Evolutionary conservation across 2,329 filamentous ascomycete species (phyloP).

Genomic region (Ustulina deusta): DNA sequence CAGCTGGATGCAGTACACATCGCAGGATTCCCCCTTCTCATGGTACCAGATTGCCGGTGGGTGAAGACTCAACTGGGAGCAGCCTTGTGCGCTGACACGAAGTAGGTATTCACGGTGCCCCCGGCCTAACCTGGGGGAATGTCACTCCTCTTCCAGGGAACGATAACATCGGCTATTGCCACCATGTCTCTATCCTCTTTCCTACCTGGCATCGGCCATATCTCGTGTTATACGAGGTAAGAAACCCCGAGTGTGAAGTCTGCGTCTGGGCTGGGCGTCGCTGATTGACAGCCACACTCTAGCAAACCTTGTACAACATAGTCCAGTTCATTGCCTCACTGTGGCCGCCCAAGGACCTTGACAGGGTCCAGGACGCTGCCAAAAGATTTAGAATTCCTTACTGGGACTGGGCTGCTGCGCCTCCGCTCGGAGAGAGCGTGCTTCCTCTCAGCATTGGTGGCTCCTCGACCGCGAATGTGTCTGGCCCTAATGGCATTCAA

Average conservation of each 20-base stretch:
- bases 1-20: slow-evolving; percentile 75
- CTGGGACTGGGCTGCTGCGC: slow-evolving; percentile 68
- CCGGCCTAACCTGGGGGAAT: slow-evolving; percentile 67
- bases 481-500: slow-evolving; percentile 67
- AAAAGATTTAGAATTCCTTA: slow-evolving; percentile 67
- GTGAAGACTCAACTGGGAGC: slow-evolving; percentile 8
- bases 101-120: slow-evolving; percentile 83
- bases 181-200: slow-evolving; percentile 80
- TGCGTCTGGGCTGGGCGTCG: neutral
- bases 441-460: slow-evolving; percentile 62
- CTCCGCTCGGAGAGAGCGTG: slow-evolving; percentile 61
- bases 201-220: slow-evolving; percentile 88
- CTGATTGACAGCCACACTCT: slow-evolving; percentile 38
- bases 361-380: slow-evolving; percentile 64
- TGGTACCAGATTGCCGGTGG: slow-evolving; percentile 83
- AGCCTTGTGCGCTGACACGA: slow-evolving; percentile 34
- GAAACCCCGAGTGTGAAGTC: slow-evolving; percentile 19
- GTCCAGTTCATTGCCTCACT: slow-evolving; percentile 51
- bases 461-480: slow-evolving; percentile 58
- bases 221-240: slow-evolving; percentile 70
- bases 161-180: slow-evolving; percentile 76
- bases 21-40: slow-evolving; percentile 73
- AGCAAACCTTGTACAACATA: slow-evolving; percentile 56
- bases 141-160: slow-evolving; percentile 64
- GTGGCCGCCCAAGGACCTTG: slow-evolving; percentile 58